Conservation (phyloP, 2,329 filamentous ascomycete species). For the Colletotrichum tropicale region DNA sequence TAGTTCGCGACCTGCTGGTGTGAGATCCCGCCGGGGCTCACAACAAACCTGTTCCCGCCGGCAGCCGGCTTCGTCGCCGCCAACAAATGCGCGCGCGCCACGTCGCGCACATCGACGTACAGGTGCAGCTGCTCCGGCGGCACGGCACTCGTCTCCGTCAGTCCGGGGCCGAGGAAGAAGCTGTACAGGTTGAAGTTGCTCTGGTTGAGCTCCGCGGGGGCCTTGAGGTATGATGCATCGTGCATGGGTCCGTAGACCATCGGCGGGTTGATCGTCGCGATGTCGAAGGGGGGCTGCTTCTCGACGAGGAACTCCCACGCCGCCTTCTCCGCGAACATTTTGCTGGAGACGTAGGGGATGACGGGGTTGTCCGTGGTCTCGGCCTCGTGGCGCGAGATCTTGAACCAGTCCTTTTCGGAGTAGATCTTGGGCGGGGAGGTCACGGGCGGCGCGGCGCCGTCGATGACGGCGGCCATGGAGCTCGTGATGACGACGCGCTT, state of each 20-base stretch:
- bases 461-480: slow-evolving; percentile 49
- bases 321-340: slow-evolving; percentile 45
- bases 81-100: slow-evolving; percentile 28
- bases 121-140: slow-evolving; percentile 24
- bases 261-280: slow-evolving; percentile 34
- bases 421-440: slow-evolving; percentile 45
- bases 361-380: slow-evolving; percentile 42
- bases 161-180: background rate
- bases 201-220: background rate
- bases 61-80: slow-evolving; percentile 25
- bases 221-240: background rate
- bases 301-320: slow-evolving; percentile 36
- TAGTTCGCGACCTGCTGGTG: slow-evolving; percentile 24
- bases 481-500: slow-evolving; percentile 66
- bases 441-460: slow-evolving; percentile 34
- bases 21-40: slow-evolving; percentile 22
- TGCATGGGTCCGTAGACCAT: slow-evolving; percentile 16
- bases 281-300: slow-evolving; percentile 35
- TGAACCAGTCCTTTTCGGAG: slow-evolving; percentile 50
- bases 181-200: slow-evolving; percentile 11
- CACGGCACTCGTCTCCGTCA: slow-evolving; percentile 1
- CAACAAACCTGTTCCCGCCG: slow-evolving; percentile 28
- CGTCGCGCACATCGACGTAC: slow-evolving; percentile 31
- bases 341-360: slow-evolving; percentile 45
- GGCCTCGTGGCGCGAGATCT: background rate